phyloP scores from a whole-genome alignment of 495 filamentous ascomycete species.

The Neurospora cerealis region DNA sequence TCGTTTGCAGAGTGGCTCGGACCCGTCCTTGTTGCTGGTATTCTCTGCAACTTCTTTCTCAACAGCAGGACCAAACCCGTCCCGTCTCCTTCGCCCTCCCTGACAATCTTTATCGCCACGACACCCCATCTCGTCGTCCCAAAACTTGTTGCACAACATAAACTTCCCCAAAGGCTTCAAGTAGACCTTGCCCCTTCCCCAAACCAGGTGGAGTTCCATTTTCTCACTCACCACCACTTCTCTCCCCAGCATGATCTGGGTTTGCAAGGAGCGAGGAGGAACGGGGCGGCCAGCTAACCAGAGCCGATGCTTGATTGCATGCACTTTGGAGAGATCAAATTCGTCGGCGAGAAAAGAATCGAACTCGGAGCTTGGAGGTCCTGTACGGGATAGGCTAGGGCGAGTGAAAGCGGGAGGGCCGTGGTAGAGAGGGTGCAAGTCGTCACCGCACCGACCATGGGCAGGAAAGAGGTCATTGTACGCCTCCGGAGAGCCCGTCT shows the following conservation, averaged over 20 bases:
- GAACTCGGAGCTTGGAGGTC: background rate
- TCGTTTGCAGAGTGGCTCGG: background rate
- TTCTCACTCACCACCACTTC: conserved; percentile 34
- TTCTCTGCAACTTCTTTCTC: background rate
- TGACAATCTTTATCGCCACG: background rate
- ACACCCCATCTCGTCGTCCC: conserved; percentile 12
- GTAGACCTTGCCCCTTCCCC: conserved; percentile 26
- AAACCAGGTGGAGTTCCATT: conserved; percentile 34
- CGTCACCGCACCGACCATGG: background rate
- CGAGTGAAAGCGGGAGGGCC: background rate
- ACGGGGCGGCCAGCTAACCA: conserved; percentile 33
- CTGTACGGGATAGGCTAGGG: background rate
- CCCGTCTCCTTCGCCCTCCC: background rate
- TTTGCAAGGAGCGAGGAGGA: conserved; percentile 29
- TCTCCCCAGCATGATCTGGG: conserved; percentile 23
- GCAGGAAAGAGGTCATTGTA: background rate
- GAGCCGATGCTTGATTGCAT: conserved; percentile 10
- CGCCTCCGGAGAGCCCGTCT: background rate
- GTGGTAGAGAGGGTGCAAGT: background rate
- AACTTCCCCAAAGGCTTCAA: conserved; percentile 29
- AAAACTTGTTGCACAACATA: conserved; percentile 25
- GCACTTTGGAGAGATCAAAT: background rate
- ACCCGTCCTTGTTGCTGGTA: background rate
- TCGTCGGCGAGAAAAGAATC: background rate
- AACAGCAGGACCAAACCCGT: background rate